Percentiles rank a stretch among this genome's conserved stretches.
Evolutionary conservation across 345 rosid species (phyloP).

Genomic region (Lumnitzera littorea): DNA sequence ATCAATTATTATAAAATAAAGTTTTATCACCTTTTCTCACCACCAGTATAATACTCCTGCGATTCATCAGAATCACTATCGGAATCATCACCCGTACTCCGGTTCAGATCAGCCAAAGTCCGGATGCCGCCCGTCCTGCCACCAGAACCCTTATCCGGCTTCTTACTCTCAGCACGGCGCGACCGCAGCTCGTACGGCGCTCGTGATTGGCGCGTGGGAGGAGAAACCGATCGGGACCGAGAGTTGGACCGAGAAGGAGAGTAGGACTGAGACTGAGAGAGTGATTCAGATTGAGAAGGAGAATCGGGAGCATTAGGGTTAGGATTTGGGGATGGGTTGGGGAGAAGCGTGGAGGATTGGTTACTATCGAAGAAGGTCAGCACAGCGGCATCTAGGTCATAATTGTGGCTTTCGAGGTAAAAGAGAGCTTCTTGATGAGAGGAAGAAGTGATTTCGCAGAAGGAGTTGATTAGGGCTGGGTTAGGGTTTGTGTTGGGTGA

Average conservation of each 20-base stretch:
- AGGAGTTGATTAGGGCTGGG: slow-evolving; percentile 44
- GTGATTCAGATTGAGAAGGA: slow-evolving; percentile 31
- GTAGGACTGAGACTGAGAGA: slow-evolving; percentile 27
- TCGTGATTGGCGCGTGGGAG: slow-evolving; percentile 34
- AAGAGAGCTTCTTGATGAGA: slow-evolving; percentile 70
- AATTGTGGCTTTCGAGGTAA: slow-evolving; percentile 81
- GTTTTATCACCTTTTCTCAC: slow-evolving; percentile 61
- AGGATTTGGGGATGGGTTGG: slow-evolving; percentile 10
- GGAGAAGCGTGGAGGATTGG: slow-evolving; percentile 2
- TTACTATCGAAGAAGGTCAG: slow-evolving; percentile 72
- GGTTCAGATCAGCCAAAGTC: slow-evolving; percentile 85
- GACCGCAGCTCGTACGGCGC: slow-evolving; percentile 53
- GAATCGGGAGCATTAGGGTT: slow-evolving; percentile 18
- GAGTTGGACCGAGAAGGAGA: slow-evolving; percentile 53
- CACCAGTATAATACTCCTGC: slow-evolving; percentile 79
- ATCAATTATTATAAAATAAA: not conserved
- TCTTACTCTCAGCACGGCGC: slow-evolving; percentile 25
- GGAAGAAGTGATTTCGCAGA: slow-evolving; percentile 86
- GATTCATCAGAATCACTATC: slow-evolving; percentile 58
- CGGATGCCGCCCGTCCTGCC: slow-evolving; percentile 53
- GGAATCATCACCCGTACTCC: slow-evolving; percentile 25
- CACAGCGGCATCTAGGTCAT: slow-evolving; percentile 88
- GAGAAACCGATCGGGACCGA: slow-evolving; percentile 59
- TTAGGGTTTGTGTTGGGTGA: slow-evolving; percentile 15
- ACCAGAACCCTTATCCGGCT: slow-evolving; percentile 30